Base-by-base conservation (phyloP, 2,329 filamentous ascomycete genomes). In the Claviceps fusiformis region DNA sequence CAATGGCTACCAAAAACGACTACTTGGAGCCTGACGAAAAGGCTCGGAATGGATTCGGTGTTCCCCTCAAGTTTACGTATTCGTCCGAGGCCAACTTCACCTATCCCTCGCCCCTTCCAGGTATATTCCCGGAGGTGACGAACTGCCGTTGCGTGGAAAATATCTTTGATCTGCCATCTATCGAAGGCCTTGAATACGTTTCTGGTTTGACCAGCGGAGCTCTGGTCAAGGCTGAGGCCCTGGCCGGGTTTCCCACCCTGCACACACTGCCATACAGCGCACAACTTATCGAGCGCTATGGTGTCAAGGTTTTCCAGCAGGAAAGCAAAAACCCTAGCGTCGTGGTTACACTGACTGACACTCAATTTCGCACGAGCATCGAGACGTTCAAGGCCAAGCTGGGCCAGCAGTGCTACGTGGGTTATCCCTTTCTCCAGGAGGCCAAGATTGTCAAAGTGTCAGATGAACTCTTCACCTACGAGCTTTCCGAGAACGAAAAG, bases 281-380 rank as follows among this genome's bases (percentile, higher is more conserved):
- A 2, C 79, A 82, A 55, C 75, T 97, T 24, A 64, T 74, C 9
- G 68, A 72, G 50, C 88, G 85, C 9, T 95, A 95, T 61, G 90
- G 90, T 2, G 88, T 98, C 58, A 93, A 85, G 59, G 89, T 98
- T 39, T 98, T 98, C 74, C 90, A 95, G 66, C 84, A 92, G 62
- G 93, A 97, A 62, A 96, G 91, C 67, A 85, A 89, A 52, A 97
- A 97, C 65, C 91, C 96, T 69, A 98, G 92, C 69, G 91, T 97
- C 83, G 82, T 97, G 29, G 80, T 97, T 55, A 95, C 89, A 2
- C 75, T 98, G 52, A 77, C 84, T 37, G 85, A 89, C 43, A 81
- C 87, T 0, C 89, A 91, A 59, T 71, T 74, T 56, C 83, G 86
- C 41, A 83, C 86, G 50, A 87, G 81, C 59, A 76, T 84, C 27